phyloP scores from a whole-genome alignment of 2,329 filamentous ascomycete genomes.

The Chaetothyriales sp. region DNA sequence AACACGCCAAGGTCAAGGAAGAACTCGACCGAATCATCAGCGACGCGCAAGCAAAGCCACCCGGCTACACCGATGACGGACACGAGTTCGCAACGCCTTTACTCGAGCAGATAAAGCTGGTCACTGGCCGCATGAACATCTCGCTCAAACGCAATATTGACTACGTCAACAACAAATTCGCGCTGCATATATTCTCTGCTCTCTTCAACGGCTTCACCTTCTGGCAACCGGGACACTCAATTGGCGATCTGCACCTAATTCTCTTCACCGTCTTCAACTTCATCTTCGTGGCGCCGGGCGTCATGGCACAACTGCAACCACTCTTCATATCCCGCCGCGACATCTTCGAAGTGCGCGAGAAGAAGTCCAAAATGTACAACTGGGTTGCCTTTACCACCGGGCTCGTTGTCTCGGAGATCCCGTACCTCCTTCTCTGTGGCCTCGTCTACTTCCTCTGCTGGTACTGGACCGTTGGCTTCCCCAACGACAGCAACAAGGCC shows the following conservation, averaged over 20 bases:
- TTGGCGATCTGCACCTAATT: conserved; percentile 53
- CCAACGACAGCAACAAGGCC: conserved; percentile 37
- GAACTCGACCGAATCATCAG: conserved; percentile 52
- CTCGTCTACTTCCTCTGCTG: conserved; percentile 53
- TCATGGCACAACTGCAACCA: conserved; percentile 67
- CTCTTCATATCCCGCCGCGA: conserved; percentile 52
- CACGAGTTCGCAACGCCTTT: conserved; percentile 54
- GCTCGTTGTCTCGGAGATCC: conserved; percentile 54
- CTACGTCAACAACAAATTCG: conserved; percentile 52
- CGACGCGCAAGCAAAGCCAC: conserved; percentile 29
- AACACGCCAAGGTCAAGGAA: conserved; percentile 32
- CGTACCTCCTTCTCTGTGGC: conserved; percentile 53
- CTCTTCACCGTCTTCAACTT: conserved; percentile 68
- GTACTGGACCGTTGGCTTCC: conserved; percentile 47
- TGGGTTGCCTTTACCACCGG: conserved; percentile 59
- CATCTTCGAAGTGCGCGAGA: conserved; percentile 59
- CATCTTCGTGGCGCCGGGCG: conserved; percentile 54
- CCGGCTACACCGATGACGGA: conserved; percentile 29
- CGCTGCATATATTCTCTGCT: conserved; percentile 38
- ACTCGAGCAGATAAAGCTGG: conserved; percentile 47
- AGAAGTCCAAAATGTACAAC: conserved; percentile 66
- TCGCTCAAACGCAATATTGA: conserved; percentile 53
- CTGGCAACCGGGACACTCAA: conserved; percentile 44
- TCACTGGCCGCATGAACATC: conserved; percentile 54
- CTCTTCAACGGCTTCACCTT: conserved; percentile 47